These are phyloP conservation scores for Salix udensis DNA, from an alignment of 345 rosid species.

Conservation along the genomic window DNA sequence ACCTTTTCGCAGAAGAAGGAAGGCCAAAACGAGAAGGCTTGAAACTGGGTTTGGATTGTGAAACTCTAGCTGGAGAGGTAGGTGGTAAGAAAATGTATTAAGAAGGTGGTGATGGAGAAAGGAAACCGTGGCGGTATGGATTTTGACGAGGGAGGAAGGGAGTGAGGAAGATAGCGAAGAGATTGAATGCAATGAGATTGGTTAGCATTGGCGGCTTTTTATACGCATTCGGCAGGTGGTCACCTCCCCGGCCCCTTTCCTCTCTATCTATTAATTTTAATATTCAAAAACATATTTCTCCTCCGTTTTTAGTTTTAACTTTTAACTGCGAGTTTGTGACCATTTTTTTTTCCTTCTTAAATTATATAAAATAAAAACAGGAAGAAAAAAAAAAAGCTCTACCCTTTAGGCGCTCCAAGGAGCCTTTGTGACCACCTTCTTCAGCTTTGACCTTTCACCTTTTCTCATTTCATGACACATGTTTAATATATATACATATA, in stretches of 20 bases:
- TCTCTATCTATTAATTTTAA: too few species aligned
- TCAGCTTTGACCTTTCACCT: not conserved
- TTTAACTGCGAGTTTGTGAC: not conserved
- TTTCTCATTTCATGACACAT: too few species aligned
- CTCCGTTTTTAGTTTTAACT: too few species aligned
- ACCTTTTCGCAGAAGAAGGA: not conserved
- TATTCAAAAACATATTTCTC: too few species aligned
- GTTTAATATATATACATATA: too few species aligned
- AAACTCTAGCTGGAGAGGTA: not conserved
- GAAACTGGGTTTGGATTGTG: not conserved
- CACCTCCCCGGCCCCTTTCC: not conserved
- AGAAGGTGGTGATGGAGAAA: too few species aligned
- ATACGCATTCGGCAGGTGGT: not conserved
- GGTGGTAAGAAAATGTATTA: too few species aligned
- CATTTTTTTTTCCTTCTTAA: not conserved
- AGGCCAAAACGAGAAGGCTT: not conserved
- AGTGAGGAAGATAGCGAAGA: not conserved
- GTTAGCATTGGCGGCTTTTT: constrained; percentile 16
- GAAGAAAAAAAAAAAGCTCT: not conserved
- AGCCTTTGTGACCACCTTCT: not conserved
- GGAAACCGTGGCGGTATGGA: too few species aligned
- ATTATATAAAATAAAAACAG: too few species aligned
- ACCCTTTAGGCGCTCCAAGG: not conserved
- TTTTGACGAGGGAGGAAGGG: not conserved
- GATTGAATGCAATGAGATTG: not conserved